Percentiles rank a stretch among this genome's conserved stretches.
phyloP scores from a whole-genome alignment of 1,284 basidiomycete species.

The Veloboletus limbatus region DNA sequence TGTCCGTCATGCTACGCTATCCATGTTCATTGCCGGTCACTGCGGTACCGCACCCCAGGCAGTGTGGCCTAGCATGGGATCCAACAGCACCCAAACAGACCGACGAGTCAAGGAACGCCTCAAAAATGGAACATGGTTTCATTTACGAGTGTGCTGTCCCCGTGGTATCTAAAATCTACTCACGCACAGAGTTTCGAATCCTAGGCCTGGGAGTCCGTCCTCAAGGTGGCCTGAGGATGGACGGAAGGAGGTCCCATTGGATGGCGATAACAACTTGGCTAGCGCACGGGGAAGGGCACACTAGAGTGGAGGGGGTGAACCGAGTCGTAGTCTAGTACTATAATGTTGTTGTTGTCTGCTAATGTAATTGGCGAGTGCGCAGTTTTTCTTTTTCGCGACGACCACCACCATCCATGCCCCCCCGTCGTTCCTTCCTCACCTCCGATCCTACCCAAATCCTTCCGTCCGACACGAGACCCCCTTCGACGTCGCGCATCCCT shows the following conservation, averaged over 20 bases:
- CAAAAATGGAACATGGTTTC: constrained; percentile 15
- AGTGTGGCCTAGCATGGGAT: background rate
- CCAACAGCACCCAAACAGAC: background rate
- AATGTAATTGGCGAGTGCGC: too few species aligned
- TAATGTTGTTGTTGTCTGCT: too few species aligned
- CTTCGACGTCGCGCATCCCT: constrained; percentile 6
- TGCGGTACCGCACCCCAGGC: constrained; percentile 5
- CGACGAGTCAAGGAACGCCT: background rate
- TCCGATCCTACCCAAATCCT: constrained; percentile 15
- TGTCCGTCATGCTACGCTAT: background rate
- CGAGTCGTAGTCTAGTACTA: too few species aligned
- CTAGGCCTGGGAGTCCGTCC: constrained; percentile 7
- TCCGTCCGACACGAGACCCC: constrained; percentile 12
- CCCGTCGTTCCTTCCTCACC: constrained; percentile 9
- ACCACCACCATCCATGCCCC: too few species aligned
- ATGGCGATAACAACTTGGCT: too few species aligned
- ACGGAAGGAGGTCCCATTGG: background rate
- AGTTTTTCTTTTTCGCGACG: too few species aligned
- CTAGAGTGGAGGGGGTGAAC: too few species aligned
- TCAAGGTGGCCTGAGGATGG: constrained; percentile 2
- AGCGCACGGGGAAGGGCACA: too few species aligned
- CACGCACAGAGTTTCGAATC: constrained; percentile 3
- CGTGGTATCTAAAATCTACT: constrained; percentile 5
- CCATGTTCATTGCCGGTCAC: background rate
- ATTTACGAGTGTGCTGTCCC: background rate